These are phyloP conservation scores for Cladorrhinum samala DNA, from an alignment of 495 filamentous ascomycete species.

Conservation along the genomic window DNA sequence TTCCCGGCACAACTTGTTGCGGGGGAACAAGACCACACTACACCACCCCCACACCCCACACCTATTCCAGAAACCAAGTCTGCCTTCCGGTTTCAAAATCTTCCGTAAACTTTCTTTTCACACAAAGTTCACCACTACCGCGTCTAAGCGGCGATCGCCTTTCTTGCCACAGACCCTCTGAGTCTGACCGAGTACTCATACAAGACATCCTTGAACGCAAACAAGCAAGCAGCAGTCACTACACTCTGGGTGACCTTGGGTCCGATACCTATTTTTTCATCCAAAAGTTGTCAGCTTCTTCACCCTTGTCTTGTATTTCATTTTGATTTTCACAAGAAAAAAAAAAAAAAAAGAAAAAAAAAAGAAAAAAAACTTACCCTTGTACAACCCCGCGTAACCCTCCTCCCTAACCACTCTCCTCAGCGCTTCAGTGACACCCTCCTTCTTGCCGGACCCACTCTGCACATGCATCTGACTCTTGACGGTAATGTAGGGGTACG, in stretches of 20 bases:
- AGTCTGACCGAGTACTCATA: constrained; percentile 50
- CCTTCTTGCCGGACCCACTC: constrained; percentile 40
- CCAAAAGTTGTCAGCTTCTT: neutral
- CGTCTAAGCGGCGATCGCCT: constrained; percentile 31
- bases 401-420: constrained; percentile 77
- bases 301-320: neutral
- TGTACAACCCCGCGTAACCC: constrained; percentile 84
- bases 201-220: constrained; percentile 91
- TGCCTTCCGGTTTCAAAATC: too few species aligned
- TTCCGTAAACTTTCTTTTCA: neutral
- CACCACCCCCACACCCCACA: neutral
- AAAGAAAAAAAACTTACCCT: constrained; percentile 53
- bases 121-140: too few species aligned
- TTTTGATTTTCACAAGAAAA: too few species aligned
- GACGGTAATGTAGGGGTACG: constrained; percentile 97
- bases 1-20: neutral
- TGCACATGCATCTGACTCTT: constrained; percentile 95
- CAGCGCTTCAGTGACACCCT: constrained; percentile 68
- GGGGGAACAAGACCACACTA: too few species aligned
- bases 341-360: neutral
- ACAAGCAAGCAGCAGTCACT: constrained; percentile 91
- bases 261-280: constrained; percentile 56
- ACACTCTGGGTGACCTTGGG: constrained; percentile 96
- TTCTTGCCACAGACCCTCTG: constrained; percentile 35
- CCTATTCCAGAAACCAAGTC: too few species aligned